Evolutionary conservation across 192 early-diverging fungal genomes (phyloP).

Genomic region (Irineochytrium annulatum): DNA sequence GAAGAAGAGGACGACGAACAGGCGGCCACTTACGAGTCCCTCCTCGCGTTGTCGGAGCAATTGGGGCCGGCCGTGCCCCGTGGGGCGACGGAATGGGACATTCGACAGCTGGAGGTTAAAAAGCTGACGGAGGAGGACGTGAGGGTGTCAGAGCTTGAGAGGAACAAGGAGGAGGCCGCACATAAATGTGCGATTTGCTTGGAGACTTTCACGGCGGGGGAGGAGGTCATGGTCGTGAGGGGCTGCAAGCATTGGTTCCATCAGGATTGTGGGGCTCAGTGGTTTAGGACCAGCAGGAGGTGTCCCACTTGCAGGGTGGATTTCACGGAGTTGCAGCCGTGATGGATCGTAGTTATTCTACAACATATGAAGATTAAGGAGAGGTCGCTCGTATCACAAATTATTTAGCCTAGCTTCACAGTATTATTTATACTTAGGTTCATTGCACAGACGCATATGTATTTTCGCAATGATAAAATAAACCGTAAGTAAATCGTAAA

Average conservation of each 20-base stretch:
- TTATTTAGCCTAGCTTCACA: too few species aligned
- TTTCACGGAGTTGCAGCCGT: background rate
- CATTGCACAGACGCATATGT: too few species aligned
- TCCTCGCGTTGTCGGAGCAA: background rate
- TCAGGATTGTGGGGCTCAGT: constrained; percentile 8
- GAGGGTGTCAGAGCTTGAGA: background rate
- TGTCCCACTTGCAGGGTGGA: constrained; percentile 22
- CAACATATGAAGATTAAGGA: too few species aligned
- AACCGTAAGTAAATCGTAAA: too few species aligned
- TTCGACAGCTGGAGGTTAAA: background rate
- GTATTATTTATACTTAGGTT: too few species aligned
- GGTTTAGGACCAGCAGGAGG: constrained; percentile 11
- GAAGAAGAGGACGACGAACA: background rate
- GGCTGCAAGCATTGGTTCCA: constrained; percentile 17
- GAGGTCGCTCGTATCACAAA: too few species aligned
- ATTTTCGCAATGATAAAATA: too few species aligned
- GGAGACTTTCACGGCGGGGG: constrained; percentile 17
- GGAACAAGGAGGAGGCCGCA: background rate
- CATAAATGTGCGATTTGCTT: constrained; percentile 21
- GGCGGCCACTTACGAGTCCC: constrained; percentile 3
- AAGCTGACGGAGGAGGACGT: background rate
- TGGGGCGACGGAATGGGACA: background rate
- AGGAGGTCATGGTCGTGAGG: constrained; percentile 11
- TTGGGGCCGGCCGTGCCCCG: background rate
- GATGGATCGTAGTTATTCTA: too few species aligned